Evolutionary conservation across 495 filamentous ascomycete genomes (phyloP).

Genomic region (Aspergillus biplanus): DNA sequence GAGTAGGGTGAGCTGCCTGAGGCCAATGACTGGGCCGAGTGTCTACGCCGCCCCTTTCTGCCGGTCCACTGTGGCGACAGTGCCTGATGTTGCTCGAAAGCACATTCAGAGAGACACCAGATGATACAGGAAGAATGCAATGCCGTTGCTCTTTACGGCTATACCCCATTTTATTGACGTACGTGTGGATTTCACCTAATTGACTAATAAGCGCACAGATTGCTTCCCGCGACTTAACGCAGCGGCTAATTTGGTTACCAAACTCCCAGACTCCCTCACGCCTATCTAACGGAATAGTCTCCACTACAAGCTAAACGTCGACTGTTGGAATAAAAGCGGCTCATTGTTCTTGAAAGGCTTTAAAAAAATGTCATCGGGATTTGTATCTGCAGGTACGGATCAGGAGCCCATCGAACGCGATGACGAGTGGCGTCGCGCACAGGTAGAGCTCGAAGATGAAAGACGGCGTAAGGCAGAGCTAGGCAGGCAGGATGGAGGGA

Average conservation of each 20-base stretch:
- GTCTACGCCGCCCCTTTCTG: slow-evolving; percentile 25
- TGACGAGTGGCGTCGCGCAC: slow-evolving; percentile 77
- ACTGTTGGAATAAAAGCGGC: not conserved
- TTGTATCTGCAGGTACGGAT: slow-evolving; percentile 83
- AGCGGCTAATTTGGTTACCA: not conserved
- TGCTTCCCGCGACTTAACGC: not conserved
- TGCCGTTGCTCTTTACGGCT: not conserved
- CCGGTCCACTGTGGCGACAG: slow-evolving; percentile 12
- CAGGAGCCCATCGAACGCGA: slow-evolving; percentile 62
- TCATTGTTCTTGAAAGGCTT: not conserved
- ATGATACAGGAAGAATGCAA: not conserved
- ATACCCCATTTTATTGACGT: not conserved
- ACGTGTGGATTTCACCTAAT: not conserved
- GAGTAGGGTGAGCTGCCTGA: slow-evolving; percentile 5
- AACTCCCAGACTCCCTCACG: not conserved
- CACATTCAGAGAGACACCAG: not conserved
- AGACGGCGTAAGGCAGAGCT: slow-evolving; percentile 62
- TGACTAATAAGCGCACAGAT: not conserved
- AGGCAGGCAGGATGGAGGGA: slow-evolving; percentile 61
- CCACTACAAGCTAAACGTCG: not conserved
- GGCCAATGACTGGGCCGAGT: not conserved
- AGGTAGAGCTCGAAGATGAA: slow-evolving; percentile 74
- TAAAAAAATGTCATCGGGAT: slow-evolving; percentile 75
- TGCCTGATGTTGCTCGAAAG: not conserved
- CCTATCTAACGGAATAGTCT: not conserved